These are phyloP conservation scores for Coemansia sp. DNA, from an alignment of 192 early-diverging fungal species.

Conservation along the genomic window DNA sequence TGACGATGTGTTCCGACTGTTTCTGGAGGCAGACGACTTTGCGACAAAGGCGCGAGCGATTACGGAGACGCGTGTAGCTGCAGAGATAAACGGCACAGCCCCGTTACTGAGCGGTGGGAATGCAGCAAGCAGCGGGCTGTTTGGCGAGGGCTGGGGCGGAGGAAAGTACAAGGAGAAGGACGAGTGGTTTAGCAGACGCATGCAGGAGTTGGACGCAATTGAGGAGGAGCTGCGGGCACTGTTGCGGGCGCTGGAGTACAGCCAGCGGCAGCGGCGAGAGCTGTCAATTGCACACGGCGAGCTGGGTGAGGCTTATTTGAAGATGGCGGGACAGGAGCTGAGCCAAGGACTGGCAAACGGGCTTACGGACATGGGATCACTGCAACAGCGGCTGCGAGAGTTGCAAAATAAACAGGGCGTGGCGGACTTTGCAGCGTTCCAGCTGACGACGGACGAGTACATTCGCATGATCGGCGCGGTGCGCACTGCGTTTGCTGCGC, in stretches of 20 bases:
- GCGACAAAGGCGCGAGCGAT: slow-evolving; percentile 56
- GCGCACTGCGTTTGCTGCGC: slow-evolving; percentile 75
- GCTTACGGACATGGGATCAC: slow-evolving; percentile 69
- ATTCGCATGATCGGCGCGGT: slow-evolving; percentile 82
- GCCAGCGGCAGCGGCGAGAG: slow-evolving; percentile 72
- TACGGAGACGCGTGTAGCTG: slow-evolving; percentile 35
- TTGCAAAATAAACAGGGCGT: slow-evolving; percentile 77
- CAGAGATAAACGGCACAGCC: slow-evolving; percentile 44
- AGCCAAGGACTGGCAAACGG: slow-evolving; percentile 66
- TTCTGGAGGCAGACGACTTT: slow-evolving; percentile 87
- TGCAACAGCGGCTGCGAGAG: slow-evolving; percentile 77
- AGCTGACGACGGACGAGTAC: slow-evolving; percentile 85
- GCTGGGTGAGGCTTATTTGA: slow-evolving; percentile 75
- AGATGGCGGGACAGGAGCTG: slow-evolving; percentile 70
- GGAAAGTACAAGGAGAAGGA: slow-evolving; percentile 72
- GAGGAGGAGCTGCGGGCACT: slow-evolving; percentile 78
- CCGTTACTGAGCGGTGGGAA: slow-evolving; percentile 20
- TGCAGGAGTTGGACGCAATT: slow-evolving; percentile 69
- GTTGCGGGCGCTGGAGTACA: slow-evolving; percentile 73
- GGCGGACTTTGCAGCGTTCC: slow-evolving; percentile 70
- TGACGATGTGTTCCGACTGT: slow-evolving; percentile 79
- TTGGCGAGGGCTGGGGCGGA: slow-evolving; percentile 69
- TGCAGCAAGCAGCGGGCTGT: slow-evolving; percentile 44
- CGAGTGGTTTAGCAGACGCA: slow-evolving; percentile 76
- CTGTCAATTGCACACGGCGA: slow-evolving; percentile 70